Evolutionary conservation across 179 eudicot genomes (phyloP), one percentile per base, ranked within the genome.

Genomic region (Silene vulgaris): DNA sequence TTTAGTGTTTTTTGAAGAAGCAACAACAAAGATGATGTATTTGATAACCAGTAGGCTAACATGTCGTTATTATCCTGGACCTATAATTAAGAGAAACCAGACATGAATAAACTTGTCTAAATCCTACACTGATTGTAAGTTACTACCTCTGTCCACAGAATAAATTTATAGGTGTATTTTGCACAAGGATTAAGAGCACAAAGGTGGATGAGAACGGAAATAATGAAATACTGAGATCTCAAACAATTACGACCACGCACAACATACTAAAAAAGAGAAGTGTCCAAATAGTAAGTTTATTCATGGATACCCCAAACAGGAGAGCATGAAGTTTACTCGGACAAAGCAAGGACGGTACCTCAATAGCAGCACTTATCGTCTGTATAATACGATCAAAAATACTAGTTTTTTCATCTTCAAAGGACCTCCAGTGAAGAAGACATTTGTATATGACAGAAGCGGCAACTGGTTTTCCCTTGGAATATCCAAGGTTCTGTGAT

Each of bases 361-460:
- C 99, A 60, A 95, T 86, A 63, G 97, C 86, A 37, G 93, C 90
- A 65, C 95, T 87, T 66, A 95, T 86, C 1, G 95, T 82, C 75
- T 95, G 99, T 80, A 95, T 90, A 69, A 92, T 87, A 57, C 90
- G 91, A 82, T 95, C 99, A 75, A 95, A 95, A 21, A 95, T 89
- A 73, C 76, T 87, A 60, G 99, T 95, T 78, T 89, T 87, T 80
- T 95, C 99, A 72, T 92, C 99, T 84, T 95, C 99, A 79, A 95
- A 92, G 72, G 97, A 92, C 83, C 92, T 88, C 99, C 99, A 95
- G 79, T 95, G 99, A 70, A 90, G 95, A 80, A 95, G 97, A 80
- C 93, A 88, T 82, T 88, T 95, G 83, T 95, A 95, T 48, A 95
- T 95, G 71, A 95, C 80, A 79, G 91, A 87, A 72, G 99, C 99